Evolutionary conservation across 352 stramenopile species (phyloP), one percentile per base, ranked within the genome.

Genomic region (Phytophthora pini): DNA sequence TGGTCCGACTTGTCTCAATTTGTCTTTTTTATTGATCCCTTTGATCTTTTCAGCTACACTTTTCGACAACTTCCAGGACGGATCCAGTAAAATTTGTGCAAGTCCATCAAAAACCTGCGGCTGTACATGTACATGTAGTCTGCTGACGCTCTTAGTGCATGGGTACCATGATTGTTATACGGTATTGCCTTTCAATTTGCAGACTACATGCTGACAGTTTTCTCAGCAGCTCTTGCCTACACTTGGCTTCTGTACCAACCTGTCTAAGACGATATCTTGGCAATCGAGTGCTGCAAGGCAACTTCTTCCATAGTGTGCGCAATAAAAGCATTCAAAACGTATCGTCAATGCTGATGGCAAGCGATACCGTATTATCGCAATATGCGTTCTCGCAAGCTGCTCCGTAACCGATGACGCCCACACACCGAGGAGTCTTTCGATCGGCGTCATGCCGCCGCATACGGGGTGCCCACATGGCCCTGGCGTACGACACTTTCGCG

Each of bases 391-490:
- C 5, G 44, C 29, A 6, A 24, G 4, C 29, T 6, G 6, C 6
- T 5, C 1, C 26, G 51, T 41, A 68, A 68, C 60, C 24, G 60
- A 56, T 62, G 44, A 68, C 60, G 36, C 36, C 32, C 38, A 15
- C 36, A 17, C 52, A 68, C 61, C 55, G 54, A 69, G 34, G 34
- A 39, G 52, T 41, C 53, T 63, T 63, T 68, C 60, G 52, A 22
- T 22, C 43, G 7, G 51, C 38, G 40, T 48, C 43, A 53, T 40
- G 20, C 22, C 15, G 49, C 34, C 50, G 24, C 48, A 43, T 38
- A 15, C 31, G 20, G 43, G 17, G 24, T 12, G 10, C 20, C n/a
- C 60, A 64, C 36, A 53, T 64, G 60, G 60, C 27, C 12, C 54
- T 69, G 61, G 27, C 61, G 61, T 58, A 64, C 22, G 38, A 22